Conservation (phyloP, 352 stramenopile species). For the Pythium rhizo-oryzae region DNA sequence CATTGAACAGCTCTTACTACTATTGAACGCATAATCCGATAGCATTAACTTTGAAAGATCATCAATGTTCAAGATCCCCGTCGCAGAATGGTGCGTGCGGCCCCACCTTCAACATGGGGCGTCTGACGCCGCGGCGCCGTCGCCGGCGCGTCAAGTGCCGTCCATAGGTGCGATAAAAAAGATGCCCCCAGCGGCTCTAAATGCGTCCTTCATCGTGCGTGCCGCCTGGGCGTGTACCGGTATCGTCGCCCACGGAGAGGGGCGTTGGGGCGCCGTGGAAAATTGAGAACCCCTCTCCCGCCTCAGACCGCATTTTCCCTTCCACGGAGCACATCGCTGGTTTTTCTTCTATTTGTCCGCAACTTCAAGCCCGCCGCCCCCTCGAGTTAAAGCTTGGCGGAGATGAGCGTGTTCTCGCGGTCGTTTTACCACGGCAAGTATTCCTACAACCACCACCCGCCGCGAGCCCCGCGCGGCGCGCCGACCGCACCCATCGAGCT, state of each 20-base stretch:
- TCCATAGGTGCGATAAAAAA: constrained; percentile 10
- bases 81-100: background rate
- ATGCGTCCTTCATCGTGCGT: background rate
- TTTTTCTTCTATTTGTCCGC: background rate
- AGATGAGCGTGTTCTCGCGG: constrained; percentile 18
- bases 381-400: constrained; percentile 1
- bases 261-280: constrained; percentile 6
- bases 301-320: constrained; percentile 14
- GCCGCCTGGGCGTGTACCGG: background rate
- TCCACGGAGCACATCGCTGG: background rate
- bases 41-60: background rate
- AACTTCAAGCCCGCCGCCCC: constrained; percentile 21
- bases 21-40: too few relatives aligned
- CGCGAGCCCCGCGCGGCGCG: background rate
- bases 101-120: constrained; percentile 27
- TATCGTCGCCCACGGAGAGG: too few relatives aligned
- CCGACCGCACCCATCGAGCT: constrained; percentile 14
- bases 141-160: constrained; percentile 3
- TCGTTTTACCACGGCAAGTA: constrained; percentile 29
- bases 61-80: background rate
- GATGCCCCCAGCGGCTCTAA: background rate
- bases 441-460: background rate
- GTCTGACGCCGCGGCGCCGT: constrained; percentile 15
- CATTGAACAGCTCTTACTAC: too few relatives aligned
- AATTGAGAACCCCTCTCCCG: constrained; percentile 12